phyloP scores from a whole-genome alignment of 805 yeast genomes.

The Lipomyces starkeyi region DNA sequence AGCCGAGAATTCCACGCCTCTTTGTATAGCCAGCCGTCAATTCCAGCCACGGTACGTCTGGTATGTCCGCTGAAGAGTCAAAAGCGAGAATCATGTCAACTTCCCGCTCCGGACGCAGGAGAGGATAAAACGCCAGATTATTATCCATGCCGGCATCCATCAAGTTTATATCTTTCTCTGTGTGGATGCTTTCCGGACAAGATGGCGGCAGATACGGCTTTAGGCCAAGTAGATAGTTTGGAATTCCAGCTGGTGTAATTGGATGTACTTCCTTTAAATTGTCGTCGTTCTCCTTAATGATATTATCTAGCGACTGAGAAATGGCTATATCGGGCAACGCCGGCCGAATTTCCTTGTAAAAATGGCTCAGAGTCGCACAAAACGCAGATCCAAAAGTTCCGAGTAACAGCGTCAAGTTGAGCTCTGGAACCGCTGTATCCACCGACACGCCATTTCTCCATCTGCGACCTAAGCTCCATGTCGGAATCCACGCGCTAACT shows the following conservation, averaged over 20 bases:
- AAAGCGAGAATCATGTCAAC: slow-evolving; percentile 65
- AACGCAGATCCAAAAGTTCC: slow-evolving; percentile 42
- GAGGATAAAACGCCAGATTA: slow-evolving; percentile 55
- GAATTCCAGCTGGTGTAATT: slow-evolving; percentile 37
- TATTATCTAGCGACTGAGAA: slow-evolving; percentile 24
- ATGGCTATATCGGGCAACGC: slow-evolving; percentile 23
- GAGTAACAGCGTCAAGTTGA: slow-evolving; percentile 33
- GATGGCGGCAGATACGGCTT: slow-evolving; percentile 23
- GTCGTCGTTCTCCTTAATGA: slow-evolving; percentile 33
- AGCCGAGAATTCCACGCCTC: slow-evolving; percentile 37
- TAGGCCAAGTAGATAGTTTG: slow-evolving; percentile 38
- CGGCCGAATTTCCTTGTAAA: slow-evolving; percentile 38
- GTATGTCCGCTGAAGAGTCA: slow-evolving; percentile 56
- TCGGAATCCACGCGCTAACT: slow-evolving; percentile 40
- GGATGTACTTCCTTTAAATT: slow-evolving; percentile 39
- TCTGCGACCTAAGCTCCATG: slow-evolving; percentile 39
- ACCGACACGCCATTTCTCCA: slow-evolving; percentile 34
- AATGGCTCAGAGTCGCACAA: slow-evolving; percentile 40
- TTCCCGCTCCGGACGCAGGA: slow-evolving; percentile 60
- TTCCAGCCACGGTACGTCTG: slow-evolving; percentile 40
- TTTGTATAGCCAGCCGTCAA: slow-evolving; percentile 39
- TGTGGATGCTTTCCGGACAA: slow-evolving; percentile 34
- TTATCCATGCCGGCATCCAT: slow-evolving; percentile 43
- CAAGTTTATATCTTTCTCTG: slow-evolving; percentile 24
- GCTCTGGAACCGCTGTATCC: slow-evolving; percentile 35